Conservation (phyloP, 2,329 filamentous ascomycete genomes). For the Lecanosticta acicola region DNA sequence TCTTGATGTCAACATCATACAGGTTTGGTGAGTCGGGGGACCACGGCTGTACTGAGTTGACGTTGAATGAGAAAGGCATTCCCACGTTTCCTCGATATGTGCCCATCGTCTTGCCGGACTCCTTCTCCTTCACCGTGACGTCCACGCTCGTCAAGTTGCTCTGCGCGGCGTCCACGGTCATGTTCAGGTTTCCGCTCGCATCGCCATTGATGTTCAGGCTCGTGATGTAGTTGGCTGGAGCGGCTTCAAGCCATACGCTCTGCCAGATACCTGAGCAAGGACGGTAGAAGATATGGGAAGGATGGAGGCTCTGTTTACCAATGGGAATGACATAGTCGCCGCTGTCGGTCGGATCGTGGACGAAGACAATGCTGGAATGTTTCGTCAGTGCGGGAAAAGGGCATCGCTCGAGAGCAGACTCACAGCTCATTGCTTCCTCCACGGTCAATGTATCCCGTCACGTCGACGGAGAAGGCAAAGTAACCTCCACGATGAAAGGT, state of each 20-base stretch:
- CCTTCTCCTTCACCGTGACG: constrained; percentile 15
- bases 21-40: constrained; percentile 57
- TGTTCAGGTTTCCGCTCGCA: constrained; percentile 49
- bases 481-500: constrained; percentile 55
- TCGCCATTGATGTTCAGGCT: constrained; percentile 55
- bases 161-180: constrained; percentile 1
- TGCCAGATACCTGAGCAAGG: constrained; percentile 73
- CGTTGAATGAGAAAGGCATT: constrained; percentile 49
- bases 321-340: constrained; percentile 54
- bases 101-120: constrained; percentile 33
- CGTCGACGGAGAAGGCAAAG: constrained; percentile 52
- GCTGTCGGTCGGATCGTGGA: constrained; percentile 61
- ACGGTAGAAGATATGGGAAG: constrained; percentile 65
- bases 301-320: constrained; percentile 50
- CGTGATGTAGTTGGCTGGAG: constrained; percentile 52
- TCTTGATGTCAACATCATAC: constrained; percentile 57
- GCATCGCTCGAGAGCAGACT: constrained; percentile 28
- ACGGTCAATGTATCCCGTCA: constrained; percentile 57
- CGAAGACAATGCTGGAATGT: constrained; percentile 53
- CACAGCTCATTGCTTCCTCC: constrained; percentile 57
- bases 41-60: constrained; percentile 56
- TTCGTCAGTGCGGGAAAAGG: constrained; percentile 32
- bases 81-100: constrained; percentile 45
- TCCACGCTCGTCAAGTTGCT: constrained; percentile 11
- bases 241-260: constrained; percentile 65